Evolutionary conservation across 257 asterid genomes (phyloP).

Genomic region (Solanum sitiens): DNA sequence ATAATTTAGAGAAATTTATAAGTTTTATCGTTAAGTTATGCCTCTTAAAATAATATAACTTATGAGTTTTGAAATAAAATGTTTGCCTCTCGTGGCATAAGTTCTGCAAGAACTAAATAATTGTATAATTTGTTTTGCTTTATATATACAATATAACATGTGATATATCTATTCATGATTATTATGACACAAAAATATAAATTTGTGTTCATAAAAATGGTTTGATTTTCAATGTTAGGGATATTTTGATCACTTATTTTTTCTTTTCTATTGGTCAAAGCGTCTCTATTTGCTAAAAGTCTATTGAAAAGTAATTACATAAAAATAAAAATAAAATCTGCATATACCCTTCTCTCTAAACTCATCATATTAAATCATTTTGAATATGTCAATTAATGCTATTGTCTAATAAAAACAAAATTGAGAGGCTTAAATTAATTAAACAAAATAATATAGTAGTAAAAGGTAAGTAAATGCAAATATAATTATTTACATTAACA

Average conservation of each 20-base stretch:
- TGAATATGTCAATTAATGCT: too few relatives aligned
- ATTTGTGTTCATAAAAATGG: neutral
- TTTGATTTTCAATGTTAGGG: neutral
- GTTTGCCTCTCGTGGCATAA: too few relatives aligned
- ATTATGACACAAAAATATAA: neutral
- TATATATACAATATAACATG: too few relatives aligned
- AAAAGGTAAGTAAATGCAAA: neutral
- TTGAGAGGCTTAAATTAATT: neutral
- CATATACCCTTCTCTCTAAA: too few relatives aligned
- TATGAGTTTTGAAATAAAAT: neutral
- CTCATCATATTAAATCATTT: neutral
- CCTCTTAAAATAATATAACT: neutral
- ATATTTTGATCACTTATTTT: neutral
- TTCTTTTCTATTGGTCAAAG: neutral
- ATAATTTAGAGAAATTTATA: neutral
- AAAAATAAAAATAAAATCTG: too few relatives aligned
- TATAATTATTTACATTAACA: neutral
- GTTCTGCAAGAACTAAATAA: too few relatives aligned
- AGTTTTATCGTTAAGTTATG: neutral
- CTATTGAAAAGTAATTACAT: too few relatives aligned
- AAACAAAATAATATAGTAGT: neutral
- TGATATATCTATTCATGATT: too few relatives aligned
- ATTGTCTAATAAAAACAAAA: too few relatives aligned
- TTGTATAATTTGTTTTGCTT: neutral
- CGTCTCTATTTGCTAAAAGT: too few relatives aligned